Percentiles rank a stretch among this genome's conserved stretches.
phyloP scores from a whole-genome alignment of 257 asterid genomes.

The Nicotiana knightiana region DNA sequence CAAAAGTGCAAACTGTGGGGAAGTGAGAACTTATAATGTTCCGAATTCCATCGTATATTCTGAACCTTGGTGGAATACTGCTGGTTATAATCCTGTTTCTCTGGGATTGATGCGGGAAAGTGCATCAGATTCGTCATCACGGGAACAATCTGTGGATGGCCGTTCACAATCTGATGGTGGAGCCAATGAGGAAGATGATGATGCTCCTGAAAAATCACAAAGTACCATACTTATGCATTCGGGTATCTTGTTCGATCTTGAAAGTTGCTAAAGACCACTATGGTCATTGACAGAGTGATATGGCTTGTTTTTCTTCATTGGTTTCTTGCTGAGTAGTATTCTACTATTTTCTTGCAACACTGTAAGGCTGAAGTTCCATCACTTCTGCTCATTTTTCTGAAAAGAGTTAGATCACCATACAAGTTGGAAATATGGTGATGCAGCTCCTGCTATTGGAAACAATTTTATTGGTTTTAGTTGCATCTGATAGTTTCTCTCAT shows the following conservation, averaged over 20 bases:
- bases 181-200: conserved; percentile 52
- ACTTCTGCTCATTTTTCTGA: not conserved
- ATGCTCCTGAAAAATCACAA: conserved; percentile 39
- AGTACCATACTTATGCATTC: conserved; percentile 29
- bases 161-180: conserved; percentile 64
- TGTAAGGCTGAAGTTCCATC: not conserved
- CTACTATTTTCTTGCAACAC: not conserved
- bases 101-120: conserved; percentile 39
- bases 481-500: not conserved
- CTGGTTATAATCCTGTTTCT: conserved; percentile 34
- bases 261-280: not conserved
- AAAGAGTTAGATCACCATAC: not conserved
- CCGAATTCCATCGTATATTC: conserved; percentile 27
- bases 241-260: conserved; percentile 26
- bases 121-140: conserved; percentile 62
- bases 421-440: not conserved
- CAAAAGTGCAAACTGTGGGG: conserved; percentile 35
- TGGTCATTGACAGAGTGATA: not conserved
- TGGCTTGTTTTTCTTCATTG: not conserved
- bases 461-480: not conserved
- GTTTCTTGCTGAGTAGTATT: not conserved
- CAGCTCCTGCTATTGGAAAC: not conserved
- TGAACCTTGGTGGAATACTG: conserved; percentile 51
- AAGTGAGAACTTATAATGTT: conserved; percentile 27
- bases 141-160: conserved; percentile 59